Evolutionary conservation across 148 eudicot genomes (phyloP), one percentile per base, ranked within the genome.

Genomic region (Dysphania ambrosioides): DNA sequence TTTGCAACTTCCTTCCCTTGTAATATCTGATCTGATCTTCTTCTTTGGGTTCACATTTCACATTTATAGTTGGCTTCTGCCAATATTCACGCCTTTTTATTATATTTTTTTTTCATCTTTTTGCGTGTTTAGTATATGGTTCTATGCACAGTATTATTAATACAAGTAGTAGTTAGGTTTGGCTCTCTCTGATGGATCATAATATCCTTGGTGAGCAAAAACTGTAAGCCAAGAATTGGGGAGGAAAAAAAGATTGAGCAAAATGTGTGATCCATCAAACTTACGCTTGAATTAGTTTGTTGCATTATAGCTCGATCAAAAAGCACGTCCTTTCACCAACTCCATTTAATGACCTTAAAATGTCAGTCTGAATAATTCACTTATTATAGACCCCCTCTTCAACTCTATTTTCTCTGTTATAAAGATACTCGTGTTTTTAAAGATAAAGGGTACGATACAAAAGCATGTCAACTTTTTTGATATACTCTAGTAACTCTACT

Each of bases 201-300:
- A 53, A 5, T 53, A 4, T 5, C 24, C 23, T 53, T 7, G 4
- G 26, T 16, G 3, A 16, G 42, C 23, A 10, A 27, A 76, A 36
- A 67, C 66, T 67, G 29, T 75, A 18, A 68, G 19, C 34, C 66
- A 68, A 41, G 24, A 56, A 57, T 36, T 40, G 57, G 11, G 73
- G 74, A 58, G 26, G 16, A 35, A 77, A 60, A 0, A 15, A 23
- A 2, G 27, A n/a, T 21, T 21, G 26, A 56, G 78, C 73, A 75
- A 56, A 40, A 58, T 56, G 69, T 77, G 79, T 77, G 79, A 60
- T 68, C 1, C 19, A 40, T 30, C 67, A 55, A 70, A 47, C 62
- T 76, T 53, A 23, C 16, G 27, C n/a, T 74, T 1, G 2, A 63
- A 36, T 40, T 31, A 31, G 40, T 2, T 59, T 59, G 5, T 11